phyloP scores from a whole-genome alignment of 768 basidiomycete genomes.

The Pleurotus salmoneostramineus region DNA sequence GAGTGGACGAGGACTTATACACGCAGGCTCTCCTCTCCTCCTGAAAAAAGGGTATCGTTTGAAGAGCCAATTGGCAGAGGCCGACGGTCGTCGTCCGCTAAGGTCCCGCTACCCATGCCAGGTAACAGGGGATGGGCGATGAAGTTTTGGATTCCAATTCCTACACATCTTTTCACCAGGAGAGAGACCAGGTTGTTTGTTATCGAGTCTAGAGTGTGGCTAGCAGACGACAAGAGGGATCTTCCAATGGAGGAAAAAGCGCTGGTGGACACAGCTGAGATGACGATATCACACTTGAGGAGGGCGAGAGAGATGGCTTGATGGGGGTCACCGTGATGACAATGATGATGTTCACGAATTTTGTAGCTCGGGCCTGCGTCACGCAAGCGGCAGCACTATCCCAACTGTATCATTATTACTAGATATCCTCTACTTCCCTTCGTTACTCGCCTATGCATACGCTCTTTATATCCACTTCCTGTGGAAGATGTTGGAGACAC shows the following conservation, averaged over 20 bases:
- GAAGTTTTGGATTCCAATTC: slow-evolving; percentile 44
- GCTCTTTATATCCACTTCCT: too few species aligned
- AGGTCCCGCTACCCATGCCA: neutral
- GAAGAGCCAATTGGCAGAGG: too few species aligned
- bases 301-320: slow-evolving; percentile 32
- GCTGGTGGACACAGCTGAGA: slow-evolving; percentile 22
- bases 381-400: too few species aligned
- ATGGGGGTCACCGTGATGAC: too few species aligned
- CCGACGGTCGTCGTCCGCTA: neutral
- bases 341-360: too few species aligned
- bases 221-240: slow-evolving; percentile 23
- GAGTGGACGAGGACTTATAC: slow-evolving; percentile 9
- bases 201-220: slow-evolving; percentile 31
- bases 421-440: too few species aligned
- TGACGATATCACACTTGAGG: slow-evolving; percentile 41
- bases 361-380: too few species aligned
- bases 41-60: neutral
- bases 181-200: slow-evolving; percentile 41
- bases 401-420: too few species aligned
- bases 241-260: slow-evolving; percentile 14
- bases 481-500: too few species aligned
- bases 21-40: neutral
- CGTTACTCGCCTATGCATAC: too few species aligned
- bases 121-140: slow-evolving; percentile 25
- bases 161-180: slow-evolving; percentile 40